Evolutionary conservation across 805 yeast genomes (phyloP).

Genomic region (Metschnikowia koreensis): DNA sequence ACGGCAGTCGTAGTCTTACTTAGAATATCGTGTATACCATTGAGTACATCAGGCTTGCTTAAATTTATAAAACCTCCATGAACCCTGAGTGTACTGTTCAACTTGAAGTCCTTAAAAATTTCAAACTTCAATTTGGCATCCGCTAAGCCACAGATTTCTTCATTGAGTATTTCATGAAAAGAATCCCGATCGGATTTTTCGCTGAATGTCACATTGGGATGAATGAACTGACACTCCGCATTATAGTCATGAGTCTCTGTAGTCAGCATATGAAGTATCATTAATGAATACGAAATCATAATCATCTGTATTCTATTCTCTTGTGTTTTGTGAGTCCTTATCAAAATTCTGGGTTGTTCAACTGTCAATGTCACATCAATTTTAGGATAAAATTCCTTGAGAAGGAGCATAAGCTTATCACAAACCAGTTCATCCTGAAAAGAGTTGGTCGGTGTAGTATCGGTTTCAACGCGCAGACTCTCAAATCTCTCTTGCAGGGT

Average conservation of each 20-base stretch:
- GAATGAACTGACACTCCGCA: constrained; percentile 32
- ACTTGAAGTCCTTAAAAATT: constrained; percentile 28
- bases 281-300: constrained; percentile 33
- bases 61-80: constrained; percentile 25
- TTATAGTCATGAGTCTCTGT: constrained; percentile 32
- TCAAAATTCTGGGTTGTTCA: constrained; percentile 20
- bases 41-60: constrained; percentile 28
- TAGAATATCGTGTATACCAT: constrained; percentile 33
- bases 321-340: constrained; percentile 22
- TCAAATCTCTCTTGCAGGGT: not conserved
- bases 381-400: constrained; percentile 11
- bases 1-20: constrained; percentile 24
- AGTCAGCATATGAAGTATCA: constrained; percentile 34
- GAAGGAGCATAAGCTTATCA: constrained; percentile 1
- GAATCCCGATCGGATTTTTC: constrained; percentile 20
- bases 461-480: not conserved
- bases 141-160: constrained; percentile 24
- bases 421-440: not conserved
- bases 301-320: constrained; percentile 25
- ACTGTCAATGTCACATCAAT: constrained; percentile 15
- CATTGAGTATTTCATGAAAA: constrained; percentile 8
- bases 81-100: constrained; percentile 22
- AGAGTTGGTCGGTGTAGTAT: not conserved
- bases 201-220: constrained; percentile 31
- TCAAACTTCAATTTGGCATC: constrained; percentile 22